Percentiles rank a stretch among this genome's conserved stretches.
These are phyloP conservation scores for Solanum virginianum DNA, from an alignment of 257 asterid genomes.

Conservation along the genomic window DNA sequence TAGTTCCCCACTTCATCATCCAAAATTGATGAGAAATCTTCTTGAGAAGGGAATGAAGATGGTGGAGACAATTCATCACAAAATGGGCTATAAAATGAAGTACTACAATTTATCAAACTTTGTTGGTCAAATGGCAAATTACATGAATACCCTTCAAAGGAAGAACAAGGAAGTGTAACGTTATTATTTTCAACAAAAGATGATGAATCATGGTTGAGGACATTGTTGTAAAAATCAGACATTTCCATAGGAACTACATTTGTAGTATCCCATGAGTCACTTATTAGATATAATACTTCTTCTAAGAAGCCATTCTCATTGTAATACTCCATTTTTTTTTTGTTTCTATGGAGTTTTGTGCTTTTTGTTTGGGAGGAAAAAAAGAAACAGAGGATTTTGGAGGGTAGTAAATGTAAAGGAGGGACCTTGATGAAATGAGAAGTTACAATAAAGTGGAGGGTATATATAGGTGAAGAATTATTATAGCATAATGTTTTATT, in stretches of 20 bases:
- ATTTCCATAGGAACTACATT: neutral
- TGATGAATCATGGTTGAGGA: conserved; percentile 3
- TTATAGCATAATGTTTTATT: neutral
- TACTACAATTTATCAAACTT: neutral
- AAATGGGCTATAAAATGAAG: conserved; percentile 15
- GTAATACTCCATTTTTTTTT: conserved; percentile 35
- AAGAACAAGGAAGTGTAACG: neutral
- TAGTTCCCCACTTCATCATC: conserved; percentile 15
- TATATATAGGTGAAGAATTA: neutral
- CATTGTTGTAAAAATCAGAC: conserved; percentile 15
- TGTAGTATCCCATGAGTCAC: conserved; percentile 10
- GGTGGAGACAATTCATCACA: conserved; percentile 33
- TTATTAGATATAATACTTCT: conserved; percentile 31
- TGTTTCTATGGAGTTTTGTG: neutral
- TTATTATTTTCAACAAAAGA: neutral
- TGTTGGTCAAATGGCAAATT: conserved; percentile 19
- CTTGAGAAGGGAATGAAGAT: conserved; percentile 8
- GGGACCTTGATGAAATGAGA: conserved; percentile 8
- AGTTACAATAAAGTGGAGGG: conserved; percentile 3
- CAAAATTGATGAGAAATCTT: conserved; percentile 9
- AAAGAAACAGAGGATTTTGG: neutral
- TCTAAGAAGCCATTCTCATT: conserved; percentile 30
- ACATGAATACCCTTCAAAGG: conserved; percentile 7
- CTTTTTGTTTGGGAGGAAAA: neutral
- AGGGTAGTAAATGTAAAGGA: neutral